Evolutionary conservation across 192 early-diverging fungal genomes (phyloP), one percentile per base, ranked within the genome.

Genomic region (Podochytrium sp.): DNA sequence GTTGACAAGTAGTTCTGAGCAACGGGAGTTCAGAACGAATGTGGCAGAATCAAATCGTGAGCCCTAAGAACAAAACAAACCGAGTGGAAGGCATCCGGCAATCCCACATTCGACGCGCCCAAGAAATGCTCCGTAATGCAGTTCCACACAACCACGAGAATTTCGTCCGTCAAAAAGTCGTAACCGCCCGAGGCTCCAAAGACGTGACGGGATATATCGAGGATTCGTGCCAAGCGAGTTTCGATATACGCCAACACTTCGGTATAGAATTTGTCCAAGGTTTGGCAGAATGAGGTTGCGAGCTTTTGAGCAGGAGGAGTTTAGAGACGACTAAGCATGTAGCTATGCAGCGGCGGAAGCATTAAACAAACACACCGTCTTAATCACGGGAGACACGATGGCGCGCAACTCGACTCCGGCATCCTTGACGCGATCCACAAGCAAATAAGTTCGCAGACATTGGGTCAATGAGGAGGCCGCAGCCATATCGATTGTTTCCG

Each of bases 381-480:
- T 62, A 14, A 93, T 33, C 50, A 85, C 86, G 1, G 89, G 80
- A 14, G 4, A 3, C 4, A 73, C 55, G 16, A 84, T 69, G n/a
- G 73, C 49, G 6, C 49, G 3, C 42, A 93, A 88, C 2, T 92
- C 85, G 23, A 79, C 65, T 30, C 89, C 90, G 3, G 92, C 92
- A 23, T 88, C 87, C 3, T 65, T 59, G 0, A 86, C 85, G 53
- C 89, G 83, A 57, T 94, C 92, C 29, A 94, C 88, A 38, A 91
- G 73, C 20, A 90, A 85, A 74, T 92, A 94, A 0, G 89, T 93
- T 33, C 92, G 78, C 16, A 94, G 73, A 40, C 83, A 91, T 74
- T 94, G 92, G 1, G 87, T 82, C 10, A 94, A 74, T 1, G 81
- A 75, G 18, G 84, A 78, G 4, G 78, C 79, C 14, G 84, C 76